phyloP scores from a whole-genome alignment of 176 grass and related monocot species.

The Eleusine coracana region DNA sequence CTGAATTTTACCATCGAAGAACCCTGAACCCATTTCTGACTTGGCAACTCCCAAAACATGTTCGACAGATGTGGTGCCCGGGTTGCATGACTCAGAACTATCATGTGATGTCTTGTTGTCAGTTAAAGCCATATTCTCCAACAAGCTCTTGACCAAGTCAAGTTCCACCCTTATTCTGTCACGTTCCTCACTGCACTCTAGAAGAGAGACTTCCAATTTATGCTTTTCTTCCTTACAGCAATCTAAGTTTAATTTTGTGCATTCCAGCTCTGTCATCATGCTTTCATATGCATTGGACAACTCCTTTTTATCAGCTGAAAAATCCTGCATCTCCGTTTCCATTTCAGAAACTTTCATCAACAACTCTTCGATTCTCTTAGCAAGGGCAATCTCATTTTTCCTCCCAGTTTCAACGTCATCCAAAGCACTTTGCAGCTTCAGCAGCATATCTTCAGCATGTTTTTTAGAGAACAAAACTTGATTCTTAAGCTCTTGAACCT shows the following conservation, averaged over 20 bases:
- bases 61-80: constrained; percentile 48
- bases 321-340: constrained; percentile 72
- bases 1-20: constrained; percentile 33
- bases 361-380: constrained; percentile 90
- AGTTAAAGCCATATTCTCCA: constrained; percentile 76
- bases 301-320: constrained; percentile 83
- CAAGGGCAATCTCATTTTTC: constrained; percentile 90
- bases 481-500: constrained; percentile 92
- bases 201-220: constrained; percentile 72
- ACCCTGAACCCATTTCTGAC: constrained; percentile 33
- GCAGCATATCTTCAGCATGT: constrained; percentile 96
- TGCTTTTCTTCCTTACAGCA: constrained; percentile 95
- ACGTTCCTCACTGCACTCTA: constrained; percentile 84
- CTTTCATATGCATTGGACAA: constrained; percentile 80
- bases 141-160: constrained; percentile 80
- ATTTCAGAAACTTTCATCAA: constrained; percentile 81
- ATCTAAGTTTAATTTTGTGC: constrained; percentile 75
- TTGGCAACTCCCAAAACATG: constrained; percentile 61
- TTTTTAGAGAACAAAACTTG: constrained; percentile 79
- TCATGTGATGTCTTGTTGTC: constrained; percentile 35
- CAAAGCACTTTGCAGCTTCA: constrained; percentile 91
- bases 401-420: constrained; percentile 87
- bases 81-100: constrained; percentile 50
- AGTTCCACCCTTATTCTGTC: constrained; percentile 76
- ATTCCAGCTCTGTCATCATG: constrained; percentile 83